Evolutionary conservation across 2,329 filamentous ascomycete genomes (phyloP), one percentile per base, ranked within the genome.

Genomic region (Didymella pomorum): DNA sequence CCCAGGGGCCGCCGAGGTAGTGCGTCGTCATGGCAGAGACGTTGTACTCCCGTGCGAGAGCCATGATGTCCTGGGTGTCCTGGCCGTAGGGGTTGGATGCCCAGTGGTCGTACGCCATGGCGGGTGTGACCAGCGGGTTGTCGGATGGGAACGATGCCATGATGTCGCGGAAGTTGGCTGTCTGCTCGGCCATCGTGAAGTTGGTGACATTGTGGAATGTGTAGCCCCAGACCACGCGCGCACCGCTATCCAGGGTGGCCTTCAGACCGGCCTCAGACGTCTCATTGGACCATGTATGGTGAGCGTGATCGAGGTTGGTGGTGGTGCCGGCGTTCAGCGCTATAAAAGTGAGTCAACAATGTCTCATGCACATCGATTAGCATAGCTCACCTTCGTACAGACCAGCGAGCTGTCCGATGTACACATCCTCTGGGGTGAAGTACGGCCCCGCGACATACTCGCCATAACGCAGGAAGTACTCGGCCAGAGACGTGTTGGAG

Each of bases 261-360:
- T 79, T 75, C 2, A 84, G 66, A 0, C 82, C 82, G 0, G 82
- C 81, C 21, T 78, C 73, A 0, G 80, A 68, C 0, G 76, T 78
- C 0, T 77, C 77, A 10, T 77, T 71, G 0, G 76, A 79, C 77
- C 79, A 85, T 0, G 74, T 82, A 31, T 51, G 42, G 39, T 66
- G 62, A 18, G 65, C 65, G 23, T 66, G 58, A 45, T 70, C 84
- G 0, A 86, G 74, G 0, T 78, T 76, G 0, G 82, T 82, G 0
- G 84, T 86, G 4, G 84, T 81, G 1, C 83, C 83, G 0, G 79
- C 81, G 21, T 84, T 82, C 26, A 84, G 63, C 0, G 79, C 35
- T 39, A 14, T 18, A 39, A n/a, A 20, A 2, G 6, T 20, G 2
- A 20, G 35, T 20, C 35, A 39, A 39, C 7, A 1, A 39, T 20